Base-by-base conservation (phyloP, 768 basidiomycete species). In the Multifurca ochricompacta region DNA sequence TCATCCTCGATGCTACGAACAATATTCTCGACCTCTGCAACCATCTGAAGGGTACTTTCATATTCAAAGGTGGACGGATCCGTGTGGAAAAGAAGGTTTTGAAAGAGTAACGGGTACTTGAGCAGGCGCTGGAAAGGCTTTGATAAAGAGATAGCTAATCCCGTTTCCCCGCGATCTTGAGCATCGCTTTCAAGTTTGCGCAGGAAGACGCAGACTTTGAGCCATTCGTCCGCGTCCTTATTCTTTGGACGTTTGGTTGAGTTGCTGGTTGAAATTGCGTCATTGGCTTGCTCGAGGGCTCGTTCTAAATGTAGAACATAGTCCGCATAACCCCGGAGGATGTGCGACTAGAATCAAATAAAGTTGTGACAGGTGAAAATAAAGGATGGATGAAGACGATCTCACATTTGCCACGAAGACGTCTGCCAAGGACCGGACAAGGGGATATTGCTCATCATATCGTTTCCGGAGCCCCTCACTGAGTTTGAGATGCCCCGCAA, bases 11-110 rank as follows among this genome's bases (percentile, higher is more conserved):
- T 97, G 58, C 88, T 90, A 41, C 95, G 79, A 44, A 99, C 95
- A 63, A 98, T 95, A 18, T 79, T 83, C 71, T 99, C 96, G 6
- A 99, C 90, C 68, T 98, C 93, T 18, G 92, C 91, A 1, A 97
- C 93, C 90, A 98, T 95, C 66, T 87, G 85, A 37, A 95, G 73
- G 11, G 94, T 96, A 65, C 86, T 87, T 68, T 99, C 96, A 66
- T 96, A 99, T 71, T 99, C 96, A 64, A 87, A 93, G 3, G 94
- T 92, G 59, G 91, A 93, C 2, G 96, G 93, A 63, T 99, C 96
- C 16, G 95, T 96, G 70, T 93, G 91, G 71, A 87, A 97, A 51
- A 98, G 81, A 14, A 97, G 78, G 68, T 96, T 97, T 71, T 99
- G 96, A 73, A 98, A 97, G 43, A 99, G 80, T 31, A 99, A 78